phyloP scores from a whole-genome alignment of 768 basidiomycete species.

The Phylloporus arenicola region DNA sequence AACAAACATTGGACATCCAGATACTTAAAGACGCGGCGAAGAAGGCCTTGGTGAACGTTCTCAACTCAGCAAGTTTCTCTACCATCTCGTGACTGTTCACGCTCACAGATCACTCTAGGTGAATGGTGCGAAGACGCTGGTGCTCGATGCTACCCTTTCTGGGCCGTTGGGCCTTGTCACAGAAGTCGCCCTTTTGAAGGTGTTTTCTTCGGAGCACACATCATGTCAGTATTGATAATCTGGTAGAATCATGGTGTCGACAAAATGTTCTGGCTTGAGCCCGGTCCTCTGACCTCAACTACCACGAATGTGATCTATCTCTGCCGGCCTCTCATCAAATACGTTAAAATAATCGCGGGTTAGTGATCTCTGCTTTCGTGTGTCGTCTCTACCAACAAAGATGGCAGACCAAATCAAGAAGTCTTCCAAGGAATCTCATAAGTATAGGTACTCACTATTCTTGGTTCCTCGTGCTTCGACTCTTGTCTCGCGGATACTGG shows the following conservation, averaged over 20 bases:
- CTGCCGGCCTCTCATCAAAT: conserved; percentile 79
- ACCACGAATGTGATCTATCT: conserved; percentile 92
- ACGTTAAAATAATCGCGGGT: conserved; percentile 91
- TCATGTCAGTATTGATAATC: conserved; percentile 7
- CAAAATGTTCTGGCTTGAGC: conserved; percentile 99
- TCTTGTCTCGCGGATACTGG: conserved; percentile 78
- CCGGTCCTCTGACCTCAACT: conserved; percentile 74
- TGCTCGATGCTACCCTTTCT: conserved; percentile 82
- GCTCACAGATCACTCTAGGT: conserved; percentile 45
- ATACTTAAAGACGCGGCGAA: conserved; percentile 72
- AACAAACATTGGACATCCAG: conserved; percentile 50
- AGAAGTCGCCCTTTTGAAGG: conserved; percentile 90
- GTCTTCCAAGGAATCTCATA: conserved; percentile 63
- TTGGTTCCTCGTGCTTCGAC: conserved; percentile 86
- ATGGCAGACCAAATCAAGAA: conserved; percentile 84
- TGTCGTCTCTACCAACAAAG: conserved; percentile 18
- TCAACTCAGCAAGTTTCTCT: conserved; percentile 61
- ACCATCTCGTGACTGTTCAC: neutral
- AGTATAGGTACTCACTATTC: conserved; percentile 80
- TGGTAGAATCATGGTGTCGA: conserved; percentile 94
- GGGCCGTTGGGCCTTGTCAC: conserved; percentile 94
- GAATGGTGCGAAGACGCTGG: conserved; percentile 92
- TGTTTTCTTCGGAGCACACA: conserved; percentile 24
- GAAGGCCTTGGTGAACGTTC: conserved; percentile 74
- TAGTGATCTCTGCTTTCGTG: conserved; percentile 17